Conservation (phyloP, 2,329 filamentous ascomycete genomes). For the Berkeleyomyces rouxiae region DNA sequence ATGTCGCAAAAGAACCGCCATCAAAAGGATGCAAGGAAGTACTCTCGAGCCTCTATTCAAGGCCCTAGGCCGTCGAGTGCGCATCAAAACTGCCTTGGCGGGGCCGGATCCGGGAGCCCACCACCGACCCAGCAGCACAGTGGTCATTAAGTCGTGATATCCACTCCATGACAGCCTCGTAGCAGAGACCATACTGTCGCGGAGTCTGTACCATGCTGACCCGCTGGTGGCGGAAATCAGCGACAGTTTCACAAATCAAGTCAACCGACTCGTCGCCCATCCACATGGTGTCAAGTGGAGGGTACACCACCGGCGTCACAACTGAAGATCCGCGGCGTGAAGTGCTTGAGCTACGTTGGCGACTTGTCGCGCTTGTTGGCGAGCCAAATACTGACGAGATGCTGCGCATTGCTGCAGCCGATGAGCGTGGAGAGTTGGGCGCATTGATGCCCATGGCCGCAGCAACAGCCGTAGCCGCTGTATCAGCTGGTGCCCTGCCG, state of each 20-base stretch:
- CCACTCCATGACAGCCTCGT: conserved; percentile 90
- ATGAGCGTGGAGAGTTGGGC: background rate
- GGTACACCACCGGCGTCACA: background rate
- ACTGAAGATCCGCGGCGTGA: conserved; percentile 12
- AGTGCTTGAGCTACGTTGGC: conserved; percentile 10
- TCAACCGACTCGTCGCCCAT: conserved; percentile 55
- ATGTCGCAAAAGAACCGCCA: background rate
- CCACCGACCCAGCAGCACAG: background rate
- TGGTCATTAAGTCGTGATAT: conserved; percentile 34
- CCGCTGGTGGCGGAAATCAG: conserved; percentile 75
- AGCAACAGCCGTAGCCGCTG: conserved; percentile 23
- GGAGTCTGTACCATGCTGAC: conserved; percentile 95
- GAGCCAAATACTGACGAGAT: conserved; percentile 1
- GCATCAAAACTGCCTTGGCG: conserved; percentile 8
- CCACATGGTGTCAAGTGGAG: conserved; percentile 40
- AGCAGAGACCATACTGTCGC: conserved; percentile 86
- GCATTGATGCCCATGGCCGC: conserved; percentile 1
- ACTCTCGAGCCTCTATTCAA: background rate
- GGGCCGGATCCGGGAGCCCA: conserved; percentile 7
- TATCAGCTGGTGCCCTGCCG: conserved; percentile 20
- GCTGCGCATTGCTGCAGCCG: background rate
- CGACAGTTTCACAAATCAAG: conserved; percentile 70
- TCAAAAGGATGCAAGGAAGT: background rate
- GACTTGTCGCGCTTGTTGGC: background rate
- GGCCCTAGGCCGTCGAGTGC: background rate